Evolutionary conservation across 768 basidiomycete genomes (phyloP).

Genomic region (Tulasnella sp.): DNA sequence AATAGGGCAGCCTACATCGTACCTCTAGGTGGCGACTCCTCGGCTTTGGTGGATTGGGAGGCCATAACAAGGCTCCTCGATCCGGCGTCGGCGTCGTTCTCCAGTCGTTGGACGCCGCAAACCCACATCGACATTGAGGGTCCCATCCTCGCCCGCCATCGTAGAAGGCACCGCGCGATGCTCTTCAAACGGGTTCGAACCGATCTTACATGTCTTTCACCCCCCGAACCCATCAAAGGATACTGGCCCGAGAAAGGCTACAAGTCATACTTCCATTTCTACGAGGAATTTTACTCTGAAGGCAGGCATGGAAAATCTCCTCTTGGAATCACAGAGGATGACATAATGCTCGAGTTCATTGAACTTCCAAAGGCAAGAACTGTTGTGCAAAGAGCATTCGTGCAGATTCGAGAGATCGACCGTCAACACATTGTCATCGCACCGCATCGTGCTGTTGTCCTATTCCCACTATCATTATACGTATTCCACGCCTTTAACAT

Average conservation of each 20-base stretch:
- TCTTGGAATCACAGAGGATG: not conserved
- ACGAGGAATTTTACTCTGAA: not conserved
- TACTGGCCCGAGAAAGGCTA: not conserved
- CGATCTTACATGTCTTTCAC: slow-evolving; percentile 60
- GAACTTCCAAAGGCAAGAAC: slow-evolving; percentile 5
- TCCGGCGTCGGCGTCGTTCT: not conserved
- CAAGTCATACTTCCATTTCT: slow-evolving; percentile 16
- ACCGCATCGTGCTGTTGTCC: slow-evolving; percentile 6
- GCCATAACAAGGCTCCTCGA: not conserved
- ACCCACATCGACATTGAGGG: not conserved
- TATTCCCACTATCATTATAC: slow-evolving; percentile 24
- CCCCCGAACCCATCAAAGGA: slow-evolving; percentile 30
- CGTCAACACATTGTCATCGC: slow-evolving; percentile 6
- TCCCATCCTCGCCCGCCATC: slow-evolving; percentile 7
- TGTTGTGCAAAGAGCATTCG: not conserved
- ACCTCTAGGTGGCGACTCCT: slow-evolving; percentile 44
- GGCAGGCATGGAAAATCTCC: not conserved
- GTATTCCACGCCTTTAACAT: slow-evolving; percentile 42
- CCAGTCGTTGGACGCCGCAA: not conserved
- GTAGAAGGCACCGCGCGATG: slow-evolving; percentile 35
- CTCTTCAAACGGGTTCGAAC: slow-evolving; percentile 50
- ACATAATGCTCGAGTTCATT: slow-evolving; percentile 16
- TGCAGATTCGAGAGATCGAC: not conserved
- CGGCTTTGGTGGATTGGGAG: slow-evolving; percentile 26
- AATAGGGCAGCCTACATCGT: slow-evolving; percentile 54